These are phyloP conservation scores for Kodamaea derodonti DNA, from an alignment of 1,139 yeast species.

Conservation along the genomic window DNA sequence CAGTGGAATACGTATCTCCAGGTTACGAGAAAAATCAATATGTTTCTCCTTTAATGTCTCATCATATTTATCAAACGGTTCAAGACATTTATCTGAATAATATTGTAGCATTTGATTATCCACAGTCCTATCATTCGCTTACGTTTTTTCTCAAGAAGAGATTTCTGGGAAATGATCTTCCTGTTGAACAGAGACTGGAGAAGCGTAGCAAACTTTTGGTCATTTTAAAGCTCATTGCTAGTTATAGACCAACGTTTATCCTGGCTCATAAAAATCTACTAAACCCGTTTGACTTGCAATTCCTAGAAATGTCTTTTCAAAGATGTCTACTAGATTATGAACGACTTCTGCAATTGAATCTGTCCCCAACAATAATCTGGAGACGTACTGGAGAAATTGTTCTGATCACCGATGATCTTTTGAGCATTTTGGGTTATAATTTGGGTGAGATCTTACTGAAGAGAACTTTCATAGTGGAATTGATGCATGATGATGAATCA, in stretches of 20 bases:
- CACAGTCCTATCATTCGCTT: slow-evolving; percentile 61
- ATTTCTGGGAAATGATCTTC: slow-evolving; percentile 40
- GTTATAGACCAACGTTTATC: slow-evolving; percentile 68
- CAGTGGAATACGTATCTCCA: not conserved
- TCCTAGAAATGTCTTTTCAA: slow-evolving; percentile 67
- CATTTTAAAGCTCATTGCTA: slow-evolving; percentile 63
- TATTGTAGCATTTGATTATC: slow-evolving; percentile 60
- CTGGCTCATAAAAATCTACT: slow-evolving; percentile 64
- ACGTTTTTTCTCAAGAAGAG: slow-evolving; percentile 52
- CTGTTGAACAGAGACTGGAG: slow-evolving; percentile 26
- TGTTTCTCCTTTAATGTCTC: slow-evolving; percentile 54
- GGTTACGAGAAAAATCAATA: slow-evolving; percentile 21
- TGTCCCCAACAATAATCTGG: slow-evolving; percentile 75
- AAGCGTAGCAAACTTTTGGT: slow-evolving; percentile 47
- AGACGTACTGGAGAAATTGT: slow-evolving; percentile 75
- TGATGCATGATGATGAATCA: slow-evolving; percentile 47
- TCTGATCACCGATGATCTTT: slow-evolving; percentile 63
- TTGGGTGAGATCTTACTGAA: slow-evolving; percentile 46
- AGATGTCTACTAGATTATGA: slow-evolving; percentile 67
- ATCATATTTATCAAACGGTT: slow-evolving; percentile 60
- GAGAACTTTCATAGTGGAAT: slow-evolving; percentile 49
- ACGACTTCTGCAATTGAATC: slow-evolving; percentile 50
- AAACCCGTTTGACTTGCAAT: slow-evolving; percentile 61
- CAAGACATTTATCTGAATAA: slow-evolving; percentile 59
- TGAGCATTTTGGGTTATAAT: slow-evolving; percentile 57